phyloP scores from a whole-genome alignment of 306 rosid species.

The Cucumis cinereus region DNA sequence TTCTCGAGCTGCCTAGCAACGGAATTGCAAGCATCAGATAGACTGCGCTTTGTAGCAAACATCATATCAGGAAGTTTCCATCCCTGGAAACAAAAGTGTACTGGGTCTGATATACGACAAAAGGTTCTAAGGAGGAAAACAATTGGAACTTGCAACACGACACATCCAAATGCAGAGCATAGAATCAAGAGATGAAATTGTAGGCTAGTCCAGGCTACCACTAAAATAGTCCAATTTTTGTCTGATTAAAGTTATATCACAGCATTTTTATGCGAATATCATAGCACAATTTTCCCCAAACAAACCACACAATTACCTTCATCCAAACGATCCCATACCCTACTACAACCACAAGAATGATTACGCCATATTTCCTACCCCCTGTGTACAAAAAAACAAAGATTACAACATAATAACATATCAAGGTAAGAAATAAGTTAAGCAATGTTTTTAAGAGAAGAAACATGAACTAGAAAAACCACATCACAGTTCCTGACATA shows the following conservation, averaged over 20 bases:
- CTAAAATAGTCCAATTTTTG: background rate
- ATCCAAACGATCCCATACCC: slow-evolving; percentile 90
- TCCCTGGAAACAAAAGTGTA: slow-evolving; percentile 47
- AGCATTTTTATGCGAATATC: background rate
- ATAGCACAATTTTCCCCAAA: background rate
- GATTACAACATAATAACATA: background rate
- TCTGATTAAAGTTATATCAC: background rate
- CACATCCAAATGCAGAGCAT: background rate
- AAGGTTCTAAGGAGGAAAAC: background rate
- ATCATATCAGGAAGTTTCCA: slow-evolving; percentile 91
- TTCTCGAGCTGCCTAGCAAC: slow-evolving; percentile 61
- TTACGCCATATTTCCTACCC: slow-evolving; percentile 42
- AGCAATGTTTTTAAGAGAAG: background rate
- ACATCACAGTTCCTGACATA: background rate
- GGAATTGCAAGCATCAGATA: slow-evolving; percentile 69
- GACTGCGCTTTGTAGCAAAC: slow-evolving; percentile 87
- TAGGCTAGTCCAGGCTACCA: background rate
- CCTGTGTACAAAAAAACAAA: slow-evolving; percentile 23
- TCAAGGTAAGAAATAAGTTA: background rate
- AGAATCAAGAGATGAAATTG: background rate
- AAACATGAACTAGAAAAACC: background rate
- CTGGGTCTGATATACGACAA: background rate
- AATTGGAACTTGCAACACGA: background rate
- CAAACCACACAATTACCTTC: slow-evolving; percentile 46
- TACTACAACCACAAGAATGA: slow-evolving; percentile 47